A percentile compares a stretch with the other conserved stretches of the same genome.
Evolutionary conservation across 306 rosid genomes (phyloP).

Genomic region (Abrus precatorius): DNA sequence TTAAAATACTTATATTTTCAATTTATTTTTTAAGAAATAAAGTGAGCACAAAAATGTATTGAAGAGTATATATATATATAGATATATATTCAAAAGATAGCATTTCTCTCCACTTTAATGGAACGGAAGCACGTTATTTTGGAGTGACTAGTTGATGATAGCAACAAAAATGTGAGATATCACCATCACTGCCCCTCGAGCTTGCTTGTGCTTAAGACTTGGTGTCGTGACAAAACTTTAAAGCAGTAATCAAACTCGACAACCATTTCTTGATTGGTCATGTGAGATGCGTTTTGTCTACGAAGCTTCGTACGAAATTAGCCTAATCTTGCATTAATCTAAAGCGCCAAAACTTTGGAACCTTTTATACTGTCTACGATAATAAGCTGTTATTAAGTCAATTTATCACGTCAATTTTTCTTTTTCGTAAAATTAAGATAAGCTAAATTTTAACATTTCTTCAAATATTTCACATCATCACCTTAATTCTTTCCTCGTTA

Average conservation of each 20-base stretch:
- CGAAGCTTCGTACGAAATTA: slow-evolving; percentile 55
- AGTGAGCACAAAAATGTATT: too few species aligned
- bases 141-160: slow-evolving; percentile 4
- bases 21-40: too few species aligned
- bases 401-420: slow-evolving; percentile 13
- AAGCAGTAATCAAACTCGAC: slow-evolving; percentile 44
- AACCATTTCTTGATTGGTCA: slow-evolving; percentile 21
- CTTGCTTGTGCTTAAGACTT: slow-evolving; percentile 26
- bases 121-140: slow-evolving; percentile 8
- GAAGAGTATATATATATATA: too few species aligned
- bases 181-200: slow-evolving; percentile 25
- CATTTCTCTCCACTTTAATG: neutral
- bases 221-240: slow-evolving; percentile 38
- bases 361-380: neutral
- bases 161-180: slow-evolving; percentile 41
- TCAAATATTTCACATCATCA: neutral
- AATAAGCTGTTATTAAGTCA: slow-evolving; percentile 9
- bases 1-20: too few species aligned
- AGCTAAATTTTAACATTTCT: neutral
- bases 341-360: neutral
- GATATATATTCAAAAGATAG: too few species aligned
- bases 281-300: slow-evolving; percentile 15
- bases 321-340: slow-evolving; percentile 16
- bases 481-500: neutral
- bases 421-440: slow-evolving; percentile 6